Evolutionary conservation across 2,329 filamentous ascomycete species (phyloP).

Genomic region (Cladosporium sp.): DNA sequence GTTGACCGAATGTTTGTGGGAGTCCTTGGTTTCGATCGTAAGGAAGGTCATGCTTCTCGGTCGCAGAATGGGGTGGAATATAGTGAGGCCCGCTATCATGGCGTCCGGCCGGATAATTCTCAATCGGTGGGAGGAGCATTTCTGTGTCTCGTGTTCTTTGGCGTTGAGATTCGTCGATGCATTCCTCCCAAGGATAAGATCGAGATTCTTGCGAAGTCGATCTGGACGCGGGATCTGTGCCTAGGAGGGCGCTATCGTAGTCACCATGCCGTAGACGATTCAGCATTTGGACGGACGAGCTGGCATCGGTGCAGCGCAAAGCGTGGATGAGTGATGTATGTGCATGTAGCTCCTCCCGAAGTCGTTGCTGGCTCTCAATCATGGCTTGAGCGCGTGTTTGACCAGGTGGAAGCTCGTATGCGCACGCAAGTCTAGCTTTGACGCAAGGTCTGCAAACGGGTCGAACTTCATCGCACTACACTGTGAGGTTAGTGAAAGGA

Average conservation of each 20-base stretch:
- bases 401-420: slow-evolving; percentile 17
- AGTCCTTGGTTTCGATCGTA: not conserved
- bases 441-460: slow-evolving; percentile 14
- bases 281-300: slow-evolving; percentile 10
- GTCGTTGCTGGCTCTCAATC: slow-evolving; percentile 16
- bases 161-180: not conserved
- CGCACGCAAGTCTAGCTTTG: slow-evolving; percentile 17
- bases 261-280: slow-evolving; percentile 17
- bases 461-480: slow-evolving; percentile 17
- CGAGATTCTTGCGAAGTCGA: not conserved
- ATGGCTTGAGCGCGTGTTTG: slow-evolving; percentile 18
- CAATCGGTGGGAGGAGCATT: not conserved
- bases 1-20: not conserved
- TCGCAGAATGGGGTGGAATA: not conserved
- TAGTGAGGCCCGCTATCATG: not conserved
- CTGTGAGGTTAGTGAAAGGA: not conserved
- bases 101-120: not conserved
- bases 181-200: slow-evolving; percentile 14
- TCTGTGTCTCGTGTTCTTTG: not conserved
- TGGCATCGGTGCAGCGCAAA: slow-evolving; percentile 15
- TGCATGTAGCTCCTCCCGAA: slow-evolving; percentile 13
- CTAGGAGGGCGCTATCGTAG: slow-evolving; percentile 13
- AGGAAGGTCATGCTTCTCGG: not conserved
- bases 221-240: not conserved
- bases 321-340: slow-evolving; percentile 15